A percentile compares a stretch with the other conserved stretches of the same genome.
Evolutionary conservation across 208 protist genomes (phyloP).

Genomic region (Leishmania arabica): DNA sequence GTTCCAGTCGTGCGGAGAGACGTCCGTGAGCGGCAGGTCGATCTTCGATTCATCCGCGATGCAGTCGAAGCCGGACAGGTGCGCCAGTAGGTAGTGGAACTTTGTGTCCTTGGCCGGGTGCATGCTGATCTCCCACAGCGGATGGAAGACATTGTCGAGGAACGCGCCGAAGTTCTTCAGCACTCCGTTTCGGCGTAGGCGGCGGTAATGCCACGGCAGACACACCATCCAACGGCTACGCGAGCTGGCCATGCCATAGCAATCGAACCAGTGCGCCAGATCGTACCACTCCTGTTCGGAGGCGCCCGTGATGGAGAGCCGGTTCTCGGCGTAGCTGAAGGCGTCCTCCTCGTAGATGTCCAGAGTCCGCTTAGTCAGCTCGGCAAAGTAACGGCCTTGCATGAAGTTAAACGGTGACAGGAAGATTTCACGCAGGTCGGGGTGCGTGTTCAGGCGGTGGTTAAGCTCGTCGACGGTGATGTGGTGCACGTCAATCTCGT

Average conservation of each 20-base stretch:
- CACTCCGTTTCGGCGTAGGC: conserved; percentile 73
- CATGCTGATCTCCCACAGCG: conserved; percentile 97
- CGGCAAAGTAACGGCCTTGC: conserved; percentile 93
- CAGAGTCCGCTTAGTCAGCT: conserved; percentile 88
- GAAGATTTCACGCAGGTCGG: conserved; percentile 74
- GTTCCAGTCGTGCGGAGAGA: conserved; percentile 93
- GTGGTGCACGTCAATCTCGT: conserved; percentile 74
- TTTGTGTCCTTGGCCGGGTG: conserved; percentile 95
- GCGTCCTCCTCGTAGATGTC: conserved; percentile 84
- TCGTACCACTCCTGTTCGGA: conserved; percentile 93
- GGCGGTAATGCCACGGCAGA: conserved; percentile 91
- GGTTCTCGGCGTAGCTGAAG: conserved; percentile 88
- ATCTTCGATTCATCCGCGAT: conserved; percentile 96
- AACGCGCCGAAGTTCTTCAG: conserved; percentile 95
- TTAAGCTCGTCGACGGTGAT: conserved; percentile 91
- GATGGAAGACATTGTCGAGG: conserved; percentile 96
- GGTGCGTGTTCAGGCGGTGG: conserved; percentile 73
- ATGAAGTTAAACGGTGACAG: conserved; percentile 89
- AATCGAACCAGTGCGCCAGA: conserved; percentile 96
- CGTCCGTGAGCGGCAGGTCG: conserved; percentile 81
- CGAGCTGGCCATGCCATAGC: conserved; percentile 94
- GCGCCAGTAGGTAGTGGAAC: conserved; percentile 96
- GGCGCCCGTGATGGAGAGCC: conserved; percentile 76
- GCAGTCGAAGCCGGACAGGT: conserved; percentile 97
- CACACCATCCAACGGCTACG: conserved; percentile 98